phyloP scores from a whole-genome alignment of 2,329 filamentous ascomycete species.

The Colletotrichum sp. region DNA sequence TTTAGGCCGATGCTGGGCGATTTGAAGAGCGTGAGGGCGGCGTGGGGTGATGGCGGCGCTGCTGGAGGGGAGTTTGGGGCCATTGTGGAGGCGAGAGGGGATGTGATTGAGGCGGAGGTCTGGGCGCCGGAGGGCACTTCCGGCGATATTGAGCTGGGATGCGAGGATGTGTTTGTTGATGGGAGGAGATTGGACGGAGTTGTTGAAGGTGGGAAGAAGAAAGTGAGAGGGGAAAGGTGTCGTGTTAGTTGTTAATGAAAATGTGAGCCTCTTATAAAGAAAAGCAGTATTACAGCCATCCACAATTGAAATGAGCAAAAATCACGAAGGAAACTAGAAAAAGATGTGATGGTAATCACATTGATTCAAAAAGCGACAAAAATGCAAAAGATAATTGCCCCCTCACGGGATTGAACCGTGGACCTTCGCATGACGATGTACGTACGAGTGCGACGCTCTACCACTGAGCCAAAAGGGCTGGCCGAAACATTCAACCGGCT shows the following conservation, averaged over 20 bases:
- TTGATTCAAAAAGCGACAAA: fast-evolving
- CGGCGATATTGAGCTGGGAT: neutral
- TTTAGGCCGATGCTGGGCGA: conserved; percentile 28
- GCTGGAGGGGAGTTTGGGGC: neutral
- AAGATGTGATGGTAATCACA: neutral
- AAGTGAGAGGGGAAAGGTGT: neutral
- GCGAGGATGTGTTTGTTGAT: neutral
- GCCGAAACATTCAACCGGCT: fast-evolving
- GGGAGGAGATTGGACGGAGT: neutral
- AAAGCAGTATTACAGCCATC: neutral
- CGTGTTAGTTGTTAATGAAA: neutral
- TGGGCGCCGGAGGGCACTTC: neutral
- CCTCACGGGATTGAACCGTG: conserved; percentile 24
- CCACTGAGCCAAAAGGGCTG: conserved; percentile 21
- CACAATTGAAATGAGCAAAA: neutral
- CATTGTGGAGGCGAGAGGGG: neutral
- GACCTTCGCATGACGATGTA: conserved; percentile 12
- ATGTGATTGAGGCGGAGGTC: neutral
- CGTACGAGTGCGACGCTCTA: conserved; percentile 23
- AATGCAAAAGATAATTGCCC: neutral
- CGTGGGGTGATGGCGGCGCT: conserved; percentile 15
- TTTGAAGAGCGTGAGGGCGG: conserved; percentile 23
- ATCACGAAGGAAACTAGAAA: fast-evolving
- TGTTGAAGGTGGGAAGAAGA: neutral
- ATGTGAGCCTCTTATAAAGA: neutral